Evolutionary conservation across 176 grass and related monocot species (phyloP), one percentile per base, ranked within the genome.

Genomic region (Panicum miliaceum): DNA sequence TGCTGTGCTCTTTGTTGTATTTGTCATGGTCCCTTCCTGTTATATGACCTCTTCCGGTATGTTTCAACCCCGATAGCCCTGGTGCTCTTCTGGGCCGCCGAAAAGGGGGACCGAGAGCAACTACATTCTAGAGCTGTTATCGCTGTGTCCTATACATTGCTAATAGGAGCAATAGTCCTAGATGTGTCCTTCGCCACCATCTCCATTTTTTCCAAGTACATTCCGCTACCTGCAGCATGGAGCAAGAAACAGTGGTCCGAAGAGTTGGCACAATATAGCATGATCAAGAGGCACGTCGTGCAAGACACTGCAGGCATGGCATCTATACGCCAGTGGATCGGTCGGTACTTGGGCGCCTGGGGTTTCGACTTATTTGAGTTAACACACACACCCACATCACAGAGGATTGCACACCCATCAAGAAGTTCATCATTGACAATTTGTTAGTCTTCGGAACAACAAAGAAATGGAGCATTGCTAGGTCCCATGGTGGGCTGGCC

Each of bases 261-360:
- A 43, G 12, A 66, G 36, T 0, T 75, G 25, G 77, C 68, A 1
- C 84, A 81, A 6, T 81, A 86, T 36, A 81, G 0, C 43, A 74
- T 80, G 32, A 41, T 86, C 32, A 72, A 25, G 20, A 13, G 8
- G 5, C 0, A 37, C 11, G 1, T 0, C 36, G 3, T 12, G 8
- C 13, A 7, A 42, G 64, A 69, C 20, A 42, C 66, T 45, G 0
- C 15, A 71, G 15, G 66, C 34, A 71, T 71, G 42, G 57, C 3
- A 25, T 0, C 13, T 2, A 3, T 26, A 4, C 0, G 5, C 1
- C 32, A 66, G 6, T 3, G n/a, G 32, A 54, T 66, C 0, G 15
- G 5, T 45, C 36, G 10, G 4, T 0, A 0, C 5, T 5, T 83
- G 4, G 2, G 6, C 2, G 0, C 1, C 0, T 76, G 22, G 9